Base-by-base conservation (phyloP, 345 rosid species). In the Theobroma cacao region DNA sequence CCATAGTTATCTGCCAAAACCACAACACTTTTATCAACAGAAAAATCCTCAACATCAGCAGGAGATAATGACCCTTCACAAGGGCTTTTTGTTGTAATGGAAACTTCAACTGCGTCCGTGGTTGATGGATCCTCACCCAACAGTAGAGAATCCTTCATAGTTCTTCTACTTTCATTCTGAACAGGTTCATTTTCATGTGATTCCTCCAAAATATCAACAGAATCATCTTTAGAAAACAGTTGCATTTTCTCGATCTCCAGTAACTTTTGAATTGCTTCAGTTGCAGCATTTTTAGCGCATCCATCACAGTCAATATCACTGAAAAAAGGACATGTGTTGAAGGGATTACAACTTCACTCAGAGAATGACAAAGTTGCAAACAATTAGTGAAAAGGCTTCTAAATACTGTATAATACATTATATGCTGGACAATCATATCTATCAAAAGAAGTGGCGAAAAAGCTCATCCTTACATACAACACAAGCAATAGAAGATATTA, bases 261-360 rank as follows among this genome's bases (percentile, higher is more conserved):
- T 70, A 89, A 81, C 82, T 55, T 85, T 78, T 80, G 75, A 14
- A 86, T 77, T 50, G 90, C 87, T 80, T 87, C 78, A 40, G 28
- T 76, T 47, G 87, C 88, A 9, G 85, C 85, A 36, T 60, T 68
- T 48, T 67, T 74, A 45, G 86, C 87, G 87, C 92, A 82, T 55
- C 45, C 83, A 75, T 75, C 76, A 26, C 61, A 34, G 5, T 72
- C 65, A n/a, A 63, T 36, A 74, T 78, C 79, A 60, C 90, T 86
- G 82, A 40, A 75, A 38, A 80, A 36, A 38, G 28, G 50, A 38
- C 11, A 73, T 14, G 41, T 8, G 28, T 24, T 31, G 8, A 28
- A 75, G 30, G 20, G 55, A 58, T 68, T 28, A 68, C 34, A 40
- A 58, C 50, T 38, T 36, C 65, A 55, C 14, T 58, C 77, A 17